Percentiles rank a stretch among this genome's conserved stretches.
Evolutionary conservation across 208 protist genomes (phyloP).

Genomic region (Eutreptiella sp.): DNA sequence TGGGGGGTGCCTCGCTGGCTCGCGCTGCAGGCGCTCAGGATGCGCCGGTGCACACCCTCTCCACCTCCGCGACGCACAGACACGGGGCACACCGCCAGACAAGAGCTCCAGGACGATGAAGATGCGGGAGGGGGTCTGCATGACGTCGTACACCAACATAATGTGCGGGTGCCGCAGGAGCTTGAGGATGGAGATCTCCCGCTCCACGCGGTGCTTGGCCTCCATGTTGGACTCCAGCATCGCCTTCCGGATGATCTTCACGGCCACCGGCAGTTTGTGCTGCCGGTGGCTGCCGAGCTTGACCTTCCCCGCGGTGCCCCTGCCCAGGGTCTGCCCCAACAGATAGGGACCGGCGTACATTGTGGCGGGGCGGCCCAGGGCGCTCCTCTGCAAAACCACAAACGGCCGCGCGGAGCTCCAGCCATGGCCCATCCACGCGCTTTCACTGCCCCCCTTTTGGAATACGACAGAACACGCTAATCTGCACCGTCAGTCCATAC

Average conservation of each 20-base stretch:
- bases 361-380: too few species aligned
- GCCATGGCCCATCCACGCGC: too few species aligned
- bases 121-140: constrained; percentile 23
- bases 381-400: too few species aligned
- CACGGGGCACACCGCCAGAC: too few species aligned
- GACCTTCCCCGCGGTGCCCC: constrained; percentile 27
- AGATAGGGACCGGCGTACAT: constrained; percentile 30
- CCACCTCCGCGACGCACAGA: too few species aligned
- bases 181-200: constrained; percentile 30
- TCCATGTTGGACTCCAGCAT: constrained; percentile 14
- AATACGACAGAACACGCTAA: too few species aligned
- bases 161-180: constrained; percentile 32
- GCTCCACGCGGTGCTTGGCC: constrained; percentile 11
- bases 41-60: too few species aligned
- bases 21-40: too few species aligned
- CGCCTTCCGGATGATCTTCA: constrained; percentile 29
- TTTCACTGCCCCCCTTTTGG: too few species aligned
- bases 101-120: constrained; percentile 28
- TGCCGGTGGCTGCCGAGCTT: constrained; percentile 28
- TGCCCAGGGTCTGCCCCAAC: constrained; percentile 17
- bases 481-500: too few species aligned
- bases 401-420: too few species aligned
- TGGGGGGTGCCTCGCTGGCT: too few species aligned
- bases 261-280: constrained; percentile 20
- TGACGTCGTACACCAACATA: constrained; percentile 27